Evolutionary conservation across 176 grass and related monocot genomes (phyloP).

Genomic region (Zizania latifolia): DNA sequence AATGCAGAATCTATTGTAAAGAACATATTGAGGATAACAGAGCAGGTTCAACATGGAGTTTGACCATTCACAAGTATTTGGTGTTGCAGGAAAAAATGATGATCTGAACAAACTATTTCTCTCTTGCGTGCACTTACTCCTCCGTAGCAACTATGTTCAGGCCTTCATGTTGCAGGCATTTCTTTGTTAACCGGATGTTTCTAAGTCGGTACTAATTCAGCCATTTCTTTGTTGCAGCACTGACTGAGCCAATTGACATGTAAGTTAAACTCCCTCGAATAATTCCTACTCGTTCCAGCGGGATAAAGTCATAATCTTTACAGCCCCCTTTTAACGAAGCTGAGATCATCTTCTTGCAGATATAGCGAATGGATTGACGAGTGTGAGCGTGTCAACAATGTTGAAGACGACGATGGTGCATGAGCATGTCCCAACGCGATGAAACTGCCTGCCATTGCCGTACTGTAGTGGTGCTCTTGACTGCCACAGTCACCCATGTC

Average conservation of each 20-base stretch:
- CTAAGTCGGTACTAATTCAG: constrained; percentile 1
- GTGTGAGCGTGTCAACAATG: constrained; percentile 64
- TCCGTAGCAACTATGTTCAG: not conserved
- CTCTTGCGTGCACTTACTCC: not conserved
- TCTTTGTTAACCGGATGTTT: not conserved
- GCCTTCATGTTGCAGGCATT: not conserved
- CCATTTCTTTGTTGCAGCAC: constrained; percentile 45
- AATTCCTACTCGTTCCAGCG: not conserved
- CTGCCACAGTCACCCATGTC: constrained; percentile 25
- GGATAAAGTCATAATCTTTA: not conserved
- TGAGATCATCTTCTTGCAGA: constrained; percentile 14
- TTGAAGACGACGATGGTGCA: constrained; percentile 57
- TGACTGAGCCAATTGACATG: constrained; percentile 72
- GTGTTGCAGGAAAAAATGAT: not conserved
- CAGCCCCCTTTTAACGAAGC: not conserved
- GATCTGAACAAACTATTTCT: not conserved
- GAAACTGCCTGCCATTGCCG: not conserved
- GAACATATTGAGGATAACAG: not conserved
- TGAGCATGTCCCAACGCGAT: not conserved
- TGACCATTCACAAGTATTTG: not conserved
- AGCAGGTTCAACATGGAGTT: not conserved
- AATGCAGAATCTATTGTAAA: not conserved
- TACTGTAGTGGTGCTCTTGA: not conserved
- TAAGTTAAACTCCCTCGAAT: constrained; percentile 31
- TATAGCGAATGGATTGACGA: constrained; percentile 89